Evolutionary conservation across 345 rosid species (phyloP), one percentile per base, ranked within the genome.

Genomic region (Ceriops zippeliana): DNA sequence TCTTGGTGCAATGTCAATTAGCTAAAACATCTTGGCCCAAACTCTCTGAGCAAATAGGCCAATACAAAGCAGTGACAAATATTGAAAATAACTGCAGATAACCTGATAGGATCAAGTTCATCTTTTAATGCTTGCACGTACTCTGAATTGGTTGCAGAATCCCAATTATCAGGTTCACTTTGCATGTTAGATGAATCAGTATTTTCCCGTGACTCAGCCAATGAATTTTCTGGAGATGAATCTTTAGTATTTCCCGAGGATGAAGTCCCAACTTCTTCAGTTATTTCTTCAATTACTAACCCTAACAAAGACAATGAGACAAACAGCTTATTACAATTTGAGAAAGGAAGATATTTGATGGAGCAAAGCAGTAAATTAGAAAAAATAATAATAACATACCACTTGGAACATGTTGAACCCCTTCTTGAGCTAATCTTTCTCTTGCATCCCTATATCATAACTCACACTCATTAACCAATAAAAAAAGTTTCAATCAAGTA

Each of bases 31-130:
- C 49, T 42, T 11, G 17, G 17, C 5, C 49, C 49, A 42, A 42
- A 42, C 19, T 11, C 49, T 13, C 49, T 3, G 17, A 42, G 49
- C 19, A 42, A 42, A 42, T 15, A 42, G 49, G 2, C 17, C 2
- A 42, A 13, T 42, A 42, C 2, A 42, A 42, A 42, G 49, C 16
- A 42, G 17, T 15, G 16, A 13, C 17, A 42, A 42, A 42, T 22
- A n/a, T 22, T 54, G 16, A 54, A 28, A 54, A 63, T 9, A 24
- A 54, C 22, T 19, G 8, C 17, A 46, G n/a, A 26, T 19, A 42
- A 89, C 97, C 93, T 89, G 71, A 87, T 73, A 61, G 91, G 75
- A 68, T 91, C 88, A 7, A 93, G 89, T 53, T 91, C 84, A 77
- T 86, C 89, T 77, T 73, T 82, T 70, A 89, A 83, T 76, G 90